phyloP scores from a whole-genome alignment of 1,284 basidiomycete genomes.

The Chalciporus piperatoides region DNA sequence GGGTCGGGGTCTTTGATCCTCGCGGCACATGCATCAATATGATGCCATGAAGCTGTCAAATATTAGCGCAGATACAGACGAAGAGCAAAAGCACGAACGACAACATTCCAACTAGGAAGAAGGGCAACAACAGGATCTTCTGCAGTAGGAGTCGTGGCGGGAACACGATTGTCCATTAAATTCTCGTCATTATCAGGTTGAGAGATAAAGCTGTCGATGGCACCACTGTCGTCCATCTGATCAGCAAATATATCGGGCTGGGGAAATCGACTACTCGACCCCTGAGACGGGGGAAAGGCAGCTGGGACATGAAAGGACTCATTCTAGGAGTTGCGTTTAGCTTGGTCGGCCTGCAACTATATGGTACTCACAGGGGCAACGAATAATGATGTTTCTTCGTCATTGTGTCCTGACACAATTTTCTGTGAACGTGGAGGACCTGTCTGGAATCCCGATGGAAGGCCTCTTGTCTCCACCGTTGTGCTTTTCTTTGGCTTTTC shows the following conservation, averaged over 20 bases:
- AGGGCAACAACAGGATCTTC: constrained; percentile 35
- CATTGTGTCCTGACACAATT: constrained; percentile 14
- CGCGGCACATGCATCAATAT: constrained; percentile 53
- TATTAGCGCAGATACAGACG: constrained; percentile 5
- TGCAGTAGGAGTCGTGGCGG: constrained; percentile 7
- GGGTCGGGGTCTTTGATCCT: constrained; percentile 40
- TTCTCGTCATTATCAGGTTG: constrained; percentile 22
- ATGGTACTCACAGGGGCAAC: constrained; percentile 12
- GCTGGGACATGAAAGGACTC: constrained; percentile 6
- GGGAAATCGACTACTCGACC: constrained; percentile 5
- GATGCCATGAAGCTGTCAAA: constrained; percentile 51
- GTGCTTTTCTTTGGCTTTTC: constrained; percentile 19
- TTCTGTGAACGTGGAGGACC: constrained; percentile 21
- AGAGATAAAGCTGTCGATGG: constrained; percentile 15
- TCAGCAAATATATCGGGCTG: constrained; percentile 14
- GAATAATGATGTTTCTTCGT: constrained; percentile 15
- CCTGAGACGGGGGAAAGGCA: constrained; percentile 4
- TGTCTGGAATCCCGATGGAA: constrained; percentile 22
- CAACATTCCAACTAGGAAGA: constrained; percentile 48
- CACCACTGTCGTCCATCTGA: constrained; percentile 13
- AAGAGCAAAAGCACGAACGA: constrained; percentile 40
- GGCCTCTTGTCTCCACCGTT: constrained; percentile 15
- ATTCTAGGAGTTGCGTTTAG: constrained; percentile 4
- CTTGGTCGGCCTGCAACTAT: background rate
- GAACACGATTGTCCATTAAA: constrained; percentile 21